A percentile compares a stretch with the other conserved stretches of the same genome.
Conservation (phyloP, 2,329 filamentous ascomycete genomes). For the Lachnellula occidentalis region DNA sequence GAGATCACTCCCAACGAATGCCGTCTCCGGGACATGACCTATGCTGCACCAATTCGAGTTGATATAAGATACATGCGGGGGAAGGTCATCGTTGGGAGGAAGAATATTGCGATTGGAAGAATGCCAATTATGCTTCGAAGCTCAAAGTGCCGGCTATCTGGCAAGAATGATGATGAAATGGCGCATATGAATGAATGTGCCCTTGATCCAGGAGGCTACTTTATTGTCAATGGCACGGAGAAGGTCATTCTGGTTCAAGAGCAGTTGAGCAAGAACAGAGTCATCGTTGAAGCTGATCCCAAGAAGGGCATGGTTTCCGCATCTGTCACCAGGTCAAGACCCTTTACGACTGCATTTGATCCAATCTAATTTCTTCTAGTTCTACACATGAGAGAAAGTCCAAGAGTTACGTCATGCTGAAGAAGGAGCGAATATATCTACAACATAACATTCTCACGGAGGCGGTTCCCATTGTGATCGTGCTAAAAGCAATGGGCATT, state of each 20-base stretch:
- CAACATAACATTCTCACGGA: conserved; percentile 92
- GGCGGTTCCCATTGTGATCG: conserved; percentile 89
- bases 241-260: conserved; percentile 99
- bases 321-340: conserved; percentile 67
- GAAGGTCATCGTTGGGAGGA: conserved; percentile 66
- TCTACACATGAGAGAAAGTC: conserved; percentile 97
- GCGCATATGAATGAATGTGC: conserved; percentile 91
- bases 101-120: conserved; percentile 76
- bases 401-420: conserved; percentile 91
- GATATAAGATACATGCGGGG: conserved; percentile 88
- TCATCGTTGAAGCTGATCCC: conserved; percentile 88
- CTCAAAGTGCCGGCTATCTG: conserved; percentile 81
- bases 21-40: conserved; percentile 94
- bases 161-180: conserved; percentile 84
- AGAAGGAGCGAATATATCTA: conserved; percentile 85
- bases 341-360: neutral
- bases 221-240: conserved; percentile 94
- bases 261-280: conserved; percentile 97
- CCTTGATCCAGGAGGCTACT: conserved; percentile 93
- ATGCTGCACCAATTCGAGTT: conserved; percentile 88
- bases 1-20: conserved; percentile 94
- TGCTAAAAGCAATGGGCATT: conserved; percentile 88
- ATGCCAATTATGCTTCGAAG: conserved; percentile 97
- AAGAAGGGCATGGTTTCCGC: conserved; percentile 94
- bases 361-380: conserved; percentile 42